Conservation (phyloP, 2,329 filamentous ascomycete genomes). For the Aspergillus chevalieri region DNA sequence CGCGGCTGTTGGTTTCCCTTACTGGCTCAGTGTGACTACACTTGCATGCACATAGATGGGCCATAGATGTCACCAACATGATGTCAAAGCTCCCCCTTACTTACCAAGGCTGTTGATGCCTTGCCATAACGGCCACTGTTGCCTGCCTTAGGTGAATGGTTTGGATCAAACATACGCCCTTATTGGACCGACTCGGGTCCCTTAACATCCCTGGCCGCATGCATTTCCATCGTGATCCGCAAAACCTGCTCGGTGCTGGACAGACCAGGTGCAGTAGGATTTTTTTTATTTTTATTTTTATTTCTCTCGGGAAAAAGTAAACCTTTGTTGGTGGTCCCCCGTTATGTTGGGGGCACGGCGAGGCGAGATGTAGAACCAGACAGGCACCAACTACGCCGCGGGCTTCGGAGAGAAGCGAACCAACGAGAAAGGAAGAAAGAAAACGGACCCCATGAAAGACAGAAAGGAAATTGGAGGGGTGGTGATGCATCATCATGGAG, state of each 20-base stretch:
- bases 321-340: conserved; percentile 7
- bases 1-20: conserved; percentile 7
- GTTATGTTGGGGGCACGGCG: conserved; percentile 10
- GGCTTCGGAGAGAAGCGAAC: too few relatives aligned
- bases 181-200: conserved; percentile 7
- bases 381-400: too few relatives aligned
- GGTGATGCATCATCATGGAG: conserved; percentile 11
- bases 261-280: conserved; percentile 10
- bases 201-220: conserved; percentile 6
- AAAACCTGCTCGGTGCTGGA: conserved; percentile 20
- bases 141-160: conserved; percentile 8
- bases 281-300: not conserved
- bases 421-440: not conserved
- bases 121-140: conserved; percentile 10
- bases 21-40: conserved; percentile 15
- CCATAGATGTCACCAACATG: conserved; percentile 14
- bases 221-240: conserved; percentile 21
- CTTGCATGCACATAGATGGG: not conserved
- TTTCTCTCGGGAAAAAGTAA: conserved; percentile 4
- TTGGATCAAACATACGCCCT: conserved; percentile 6
- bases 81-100: conserved; percentile 15
- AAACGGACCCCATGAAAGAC: not conserved
- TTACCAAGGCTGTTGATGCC: conserved; percentile 12
- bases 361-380: too few relatives aligned
- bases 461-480: not conserved